Percentiles rank a stretch among this genome's conserved stretches.
phyloP scores from a whole-genome alignment of 208 protist genomes.

The Kentomonas sorsogonicus region DNA sequence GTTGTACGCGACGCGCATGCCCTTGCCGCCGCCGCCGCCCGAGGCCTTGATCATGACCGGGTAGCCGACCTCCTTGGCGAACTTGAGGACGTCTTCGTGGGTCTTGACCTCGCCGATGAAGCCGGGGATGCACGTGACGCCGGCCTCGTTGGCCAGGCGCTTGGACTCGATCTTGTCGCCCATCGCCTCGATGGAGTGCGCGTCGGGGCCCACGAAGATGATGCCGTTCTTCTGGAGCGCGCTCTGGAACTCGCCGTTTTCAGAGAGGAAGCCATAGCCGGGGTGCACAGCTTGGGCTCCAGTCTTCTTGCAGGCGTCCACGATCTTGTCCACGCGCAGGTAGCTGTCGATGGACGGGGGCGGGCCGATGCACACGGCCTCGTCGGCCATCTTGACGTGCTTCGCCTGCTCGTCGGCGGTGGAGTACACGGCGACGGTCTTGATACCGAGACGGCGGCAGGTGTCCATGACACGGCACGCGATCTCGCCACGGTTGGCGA shows the following conservation, averaged over 20 bases:
- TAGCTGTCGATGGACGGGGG: conserved; percentile 78
- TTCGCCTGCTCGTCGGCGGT: conserved; percentile 89
- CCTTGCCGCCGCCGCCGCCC: conserved; percentile 52
- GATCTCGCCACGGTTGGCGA: conserved; percentile 98
- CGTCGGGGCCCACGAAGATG: conserved; percentile 93
- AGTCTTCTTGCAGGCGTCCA: conserved; percentile 86
- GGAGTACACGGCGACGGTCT: conserved; percentile 95
- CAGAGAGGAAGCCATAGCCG: conserved; percentile 97
- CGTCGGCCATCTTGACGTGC: conserved; percentile 90
- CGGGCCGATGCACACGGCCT: conserved; percentile 65
- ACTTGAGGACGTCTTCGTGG: conserved; percentile 27
- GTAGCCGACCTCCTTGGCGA: conserved; percentile 80
- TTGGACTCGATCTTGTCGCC: conserved; percentile 92
- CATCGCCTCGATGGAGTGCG: conserved; percentile 91
- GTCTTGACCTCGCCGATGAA: conserved; percentile 32
- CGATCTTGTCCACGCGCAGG: conserved; percentile 86
- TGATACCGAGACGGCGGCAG: conserved; percentile 88
- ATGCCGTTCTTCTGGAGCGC: conserved; percentile 66
- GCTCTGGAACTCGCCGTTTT: conserved; percentile 92
- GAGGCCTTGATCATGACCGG: conserved; percentile 97
- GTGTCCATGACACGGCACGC: conserved; percentile 94
- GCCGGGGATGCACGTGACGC: conserved; percentile 84
- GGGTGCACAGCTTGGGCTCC: conserved; percentile 93
- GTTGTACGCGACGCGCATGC: conserved; percentile 78
- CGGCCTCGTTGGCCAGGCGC: conserved; percentile 84